phyloP scores from a whole-genome alignment of 371 early-diverging fungal species.

The Mucor lusitanicus region DNA sequence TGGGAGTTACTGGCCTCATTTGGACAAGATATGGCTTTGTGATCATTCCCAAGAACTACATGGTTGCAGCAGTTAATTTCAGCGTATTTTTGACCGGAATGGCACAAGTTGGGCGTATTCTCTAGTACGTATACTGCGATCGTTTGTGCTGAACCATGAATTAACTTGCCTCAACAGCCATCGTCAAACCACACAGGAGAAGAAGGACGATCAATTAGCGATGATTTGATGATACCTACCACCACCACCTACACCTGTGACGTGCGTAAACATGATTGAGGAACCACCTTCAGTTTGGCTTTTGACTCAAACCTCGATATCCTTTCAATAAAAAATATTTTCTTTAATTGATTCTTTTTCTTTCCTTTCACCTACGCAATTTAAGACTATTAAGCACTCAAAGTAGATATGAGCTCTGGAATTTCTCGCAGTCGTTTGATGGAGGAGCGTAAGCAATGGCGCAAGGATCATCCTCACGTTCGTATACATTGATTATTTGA shows the following conservation, averaged over 20 bases:
- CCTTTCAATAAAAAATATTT: slow-evolving; percentile 1
- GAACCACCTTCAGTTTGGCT: not conserved
- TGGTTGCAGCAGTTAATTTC: slow-evolving; percentile 81
- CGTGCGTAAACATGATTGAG: not conserved
- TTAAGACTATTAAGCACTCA: too few species aligned
- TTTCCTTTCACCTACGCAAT: not conserved
- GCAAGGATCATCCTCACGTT: slow-evolving; percentile 95
- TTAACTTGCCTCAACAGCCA: slow-evolving; percentile 11
- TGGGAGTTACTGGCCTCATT: slow-evolving; percentile 88
- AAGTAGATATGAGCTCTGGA: slow-evolving; percentile 59
- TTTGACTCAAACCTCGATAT: not conserved
- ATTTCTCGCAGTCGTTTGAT: slow-evolving; percentile 80
- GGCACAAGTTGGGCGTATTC: slow-evolving; percentile 71
- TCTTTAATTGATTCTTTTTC: slow-evolving; percentile 5
- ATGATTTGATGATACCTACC: not conserved
- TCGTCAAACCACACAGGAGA: slow-evolving; percentile 16
- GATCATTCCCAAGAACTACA: slow-evolving; percentile 86
- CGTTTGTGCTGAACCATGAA: not conserved
- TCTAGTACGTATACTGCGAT: slow-evolving; percentile 32
- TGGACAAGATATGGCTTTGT: slow-evolving; percentile 91
- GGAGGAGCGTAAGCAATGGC: slow-evolving; percentile 97
- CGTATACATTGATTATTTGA: not conserved
- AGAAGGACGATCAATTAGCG: not conserved
- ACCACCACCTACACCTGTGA: not conserved
- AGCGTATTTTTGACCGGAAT: slow-evolving; percentile 85